These are phyloP conservation scores for Diplodia mutila DNA, from an alignment of 2,329 filamentous ascomycete species.

Conservation along the genomic window DNA sequence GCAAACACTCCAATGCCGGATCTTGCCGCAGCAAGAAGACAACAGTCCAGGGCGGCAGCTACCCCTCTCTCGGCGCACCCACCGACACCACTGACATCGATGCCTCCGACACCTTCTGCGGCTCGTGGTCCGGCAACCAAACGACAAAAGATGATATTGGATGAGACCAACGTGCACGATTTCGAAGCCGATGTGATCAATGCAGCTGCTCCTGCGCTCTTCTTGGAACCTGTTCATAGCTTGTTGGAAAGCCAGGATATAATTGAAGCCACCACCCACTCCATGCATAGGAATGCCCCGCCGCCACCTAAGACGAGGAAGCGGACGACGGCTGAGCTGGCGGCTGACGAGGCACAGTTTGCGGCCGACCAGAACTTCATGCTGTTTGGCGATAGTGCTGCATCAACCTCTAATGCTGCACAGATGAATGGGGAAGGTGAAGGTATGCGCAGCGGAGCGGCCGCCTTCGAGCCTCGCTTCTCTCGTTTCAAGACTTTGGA, in stretches of 20 bases:
- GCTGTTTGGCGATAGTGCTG: slow-evolving; percentile 86
- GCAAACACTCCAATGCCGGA: slow-evolving; percentile 66
- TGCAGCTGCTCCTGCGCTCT: slow-evolving; percentile 73
- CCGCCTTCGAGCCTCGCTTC: slow-evolving; percentile 83
- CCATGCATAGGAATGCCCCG: slow-evolving; percentile 74
- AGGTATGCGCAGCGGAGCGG: slow-evolving; percentile 60
- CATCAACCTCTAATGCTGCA: slow-evolving; percentile 61
- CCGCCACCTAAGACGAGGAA: slow-evolving; percentile 89
- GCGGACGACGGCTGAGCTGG: slow-evolving; percentile 91
- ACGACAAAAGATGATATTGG: slow-evolving; percentile 73
- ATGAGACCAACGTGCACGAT: slow-evolving; percentile 70
- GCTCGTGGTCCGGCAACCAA: slow-evolving; percentile 69
- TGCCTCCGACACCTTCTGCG: slow-evolving; percentile 62
- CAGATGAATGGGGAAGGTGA: slow-evolving; percentile 71
- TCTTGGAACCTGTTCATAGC: slow-evolving; percentile 74
- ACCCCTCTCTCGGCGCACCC: slow-evolving; percentile 60
- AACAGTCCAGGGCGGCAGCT: slow-evolving; percentile 50
- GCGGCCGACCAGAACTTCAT: slow-evolving; percentile 90
- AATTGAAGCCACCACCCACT: slow-evolving; percentile 72
- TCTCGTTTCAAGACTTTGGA: slow-evolving; percentile 91
- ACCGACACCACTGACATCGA: slow-evolving; percentile 62
- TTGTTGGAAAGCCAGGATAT: slow-evolving; percentile 71
- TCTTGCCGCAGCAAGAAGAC: slow-evolving; percentile 54
- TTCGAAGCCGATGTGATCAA: slow-evolving; percentile 78
- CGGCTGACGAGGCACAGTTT: slow-evolving; percentile 88